Evolutionary conservation across 2,329 filamentous ascomycete species (phyloP).

Genomic region (Fusarium oxysporum): DNA sequence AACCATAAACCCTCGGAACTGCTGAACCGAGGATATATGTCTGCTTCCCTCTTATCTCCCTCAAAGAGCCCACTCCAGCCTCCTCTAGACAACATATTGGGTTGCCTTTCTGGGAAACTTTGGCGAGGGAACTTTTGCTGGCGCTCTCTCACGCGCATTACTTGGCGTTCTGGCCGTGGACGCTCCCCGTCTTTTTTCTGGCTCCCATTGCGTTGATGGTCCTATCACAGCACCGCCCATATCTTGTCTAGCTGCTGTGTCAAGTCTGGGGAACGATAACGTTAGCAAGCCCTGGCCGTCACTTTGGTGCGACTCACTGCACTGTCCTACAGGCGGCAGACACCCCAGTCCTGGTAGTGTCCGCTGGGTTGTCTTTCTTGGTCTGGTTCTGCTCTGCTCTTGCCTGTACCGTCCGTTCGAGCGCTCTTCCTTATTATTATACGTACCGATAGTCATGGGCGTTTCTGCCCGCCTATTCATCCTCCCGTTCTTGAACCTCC

Average conservation of each 20-base stretch:
- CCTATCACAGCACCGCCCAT: slow-evolving; percentile 46
- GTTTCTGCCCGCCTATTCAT: slow-evolving; percentile 49
- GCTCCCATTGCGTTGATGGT: slow-evolving; percentile 37
- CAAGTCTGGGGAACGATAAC: slow-evolving; percentile 52
- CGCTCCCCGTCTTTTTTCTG: slow-evolving; percentile 38
- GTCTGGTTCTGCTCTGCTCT: slow-evolving; percentile 32
- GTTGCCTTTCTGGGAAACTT: slow-evolving; percentile 52
- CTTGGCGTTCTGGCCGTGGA: slow-evolving; percentile 48
- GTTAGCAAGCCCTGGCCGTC: slow-evolving; percentile 46
- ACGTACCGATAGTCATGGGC: slow-evolving; percentile 53
- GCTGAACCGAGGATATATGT: slow-evolving; percentile 28
- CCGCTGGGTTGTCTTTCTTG: slow-evolving; percentile 19
- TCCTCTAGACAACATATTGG: slow-evolving; percentile 47
- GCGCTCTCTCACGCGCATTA: slow-evolving; percentile 50
- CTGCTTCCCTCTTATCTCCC: slow-evolving; percentile 42
- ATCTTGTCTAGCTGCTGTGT: slow-evolving; percentile 44
- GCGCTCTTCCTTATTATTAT: slow-evolving; percentile 39
- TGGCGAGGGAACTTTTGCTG: slow-evolving; percentile 57
- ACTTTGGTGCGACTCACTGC: slow-evolving; percentile 32
- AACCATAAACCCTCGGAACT: slow-evolving; percentile 15
- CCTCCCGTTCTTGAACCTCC: slow-evolving; percentile 48
- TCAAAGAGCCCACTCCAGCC: slow-evolving; percentile 43
- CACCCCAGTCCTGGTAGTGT: slow-evolving; percentile 29
- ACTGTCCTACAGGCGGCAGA: slow-evolving; percentile 34
- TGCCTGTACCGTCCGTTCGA: slow-evolving; percentile 23